Evolutionary conservation across 352 stramenopile species (phyloP), one percentile per base, ranked within the genome.

Genomic region (Phytophthora fragariaefolia): DNA sequence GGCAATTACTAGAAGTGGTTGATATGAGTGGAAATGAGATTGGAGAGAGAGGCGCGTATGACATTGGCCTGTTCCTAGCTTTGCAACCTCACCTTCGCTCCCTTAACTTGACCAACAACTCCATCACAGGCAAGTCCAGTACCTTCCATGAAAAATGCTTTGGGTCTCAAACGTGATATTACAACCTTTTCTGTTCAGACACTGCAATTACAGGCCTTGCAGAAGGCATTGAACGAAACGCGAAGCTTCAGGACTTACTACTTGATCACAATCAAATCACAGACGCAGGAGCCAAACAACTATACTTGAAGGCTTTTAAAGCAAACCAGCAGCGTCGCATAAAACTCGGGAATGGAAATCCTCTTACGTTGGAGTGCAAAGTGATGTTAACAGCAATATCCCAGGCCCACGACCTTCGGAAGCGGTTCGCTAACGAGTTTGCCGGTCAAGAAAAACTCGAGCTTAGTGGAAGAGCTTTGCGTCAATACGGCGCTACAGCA

Each of bases 11-110:
- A 5, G 61, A 83, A 50, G 58, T 76, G 17, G 73, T 93, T 6
- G 70, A 91, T 38, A 66, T 93, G 15, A 87, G 76, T 36, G 73
- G 67, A 1, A 91, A 93, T 28, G 60, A 70, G 7, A 77, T 93
- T 30, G 73, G 65, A 5, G 63, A 74, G 36, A 59, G 38, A 3
- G 82, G 79, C 4, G 60, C 71, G 3, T 74, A 62, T 26, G 71
- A 85, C 3, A 57, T 90, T 6, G 80, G 74, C 1, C 22, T 80
- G 27, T 85, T 86, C 42, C 40, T 91, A 2, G 68, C 73, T 9
- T 46, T 83, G 5, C 76, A 85, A 6, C 64, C 72, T 10, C 24
- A 63, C 4, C 72, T 91, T 30, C 66, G 67, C 27, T 40, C 71
- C 0, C 71, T 91, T 6, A 87, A 89, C 26, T 56, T 91, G 51